Conservation (phyloP, 2,329 filamentous ascomycete species). For the Leptographium procerum region DNA sequence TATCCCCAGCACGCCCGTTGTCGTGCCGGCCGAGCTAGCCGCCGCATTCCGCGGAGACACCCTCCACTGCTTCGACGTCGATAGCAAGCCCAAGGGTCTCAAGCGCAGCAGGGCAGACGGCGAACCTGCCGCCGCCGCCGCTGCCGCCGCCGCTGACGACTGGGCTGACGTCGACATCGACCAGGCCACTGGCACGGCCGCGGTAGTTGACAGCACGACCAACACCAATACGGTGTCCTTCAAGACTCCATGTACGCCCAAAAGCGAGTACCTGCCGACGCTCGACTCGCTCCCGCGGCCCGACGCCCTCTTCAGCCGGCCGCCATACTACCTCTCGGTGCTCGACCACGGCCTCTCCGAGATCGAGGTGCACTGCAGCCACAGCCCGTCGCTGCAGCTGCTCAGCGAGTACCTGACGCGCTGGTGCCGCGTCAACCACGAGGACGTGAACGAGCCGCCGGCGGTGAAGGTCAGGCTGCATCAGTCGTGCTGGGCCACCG, state of each 20-base stretch:
- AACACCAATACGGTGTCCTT: background rate
- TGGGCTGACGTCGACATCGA: constrained; percentile 33
- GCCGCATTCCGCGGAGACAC: constrained; percentile 24
- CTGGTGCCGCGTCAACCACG: constrained; percentile 33
- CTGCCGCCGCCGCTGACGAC: constrained; percentile 22
- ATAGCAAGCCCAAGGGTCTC: background rate
- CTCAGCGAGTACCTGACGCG: constrained; percentile 34
- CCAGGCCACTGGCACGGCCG: background rate
- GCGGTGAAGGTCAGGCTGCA: constrained; percentile 29
- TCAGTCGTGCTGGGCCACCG: constrained; percentile 33
- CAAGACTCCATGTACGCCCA: background rate
- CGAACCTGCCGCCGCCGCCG: background rate
- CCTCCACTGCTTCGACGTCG: constrained; percentile 22
- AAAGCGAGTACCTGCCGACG: constrained; percentile 27
- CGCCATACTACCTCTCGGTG: constrained; percentile 37
- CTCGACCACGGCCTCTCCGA: constrained; percentile 16
- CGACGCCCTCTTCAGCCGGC: constrained; percentile 32
- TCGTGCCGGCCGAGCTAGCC: constrained; percentile 22
- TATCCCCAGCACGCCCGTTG: constrained; percentile 22
- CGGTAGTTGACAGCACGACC: background rate
- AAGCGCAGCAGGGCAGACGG: too few species aligned
- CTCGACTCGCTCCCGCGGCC: constrained; percentile 30
- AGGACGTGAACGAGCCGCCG: constrained; percentile 25
- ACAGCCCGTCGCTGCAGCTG: constrained; percentile 32
- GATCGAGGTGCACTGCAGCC: constrained; percentile 35